Conservation (phyloP, 2,329 filamentous ascomycete genomes). For the Colletotrichum costaricense region DNA sequence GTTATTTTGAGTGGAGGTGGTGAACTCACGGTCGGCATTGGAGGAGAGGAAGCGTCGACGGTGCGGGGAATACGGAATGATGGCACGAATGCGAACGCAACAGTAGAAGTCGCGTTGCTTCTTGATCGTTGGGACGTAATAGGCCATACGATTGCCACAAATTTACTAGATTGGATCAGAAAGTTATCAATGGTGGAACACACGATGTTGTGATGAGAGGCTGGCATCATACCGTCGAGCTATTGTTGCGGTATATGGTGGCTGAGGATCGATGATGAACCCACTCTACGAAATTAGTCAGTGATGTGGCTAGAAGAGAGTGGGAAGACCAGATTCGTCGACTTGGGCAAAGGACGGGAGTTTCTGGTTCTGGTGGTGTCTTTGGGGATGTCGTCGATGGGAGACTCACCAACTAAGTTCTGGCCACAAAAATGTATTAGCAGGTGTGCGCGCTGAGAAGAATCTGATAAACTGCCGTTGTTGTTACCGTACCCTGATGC, state of each 20-base stretch:
- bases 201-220: not conserved
- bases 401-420: not conserved
- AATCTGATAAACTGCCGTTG: constrained; percentile 11
- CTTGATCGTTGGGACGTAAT: not conserved
- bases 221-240: not conserved
- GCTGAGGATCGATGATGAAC: not conserved
- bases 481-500: not conserved
- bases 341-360: not conserved
- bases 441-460: constrained; percentile 26
- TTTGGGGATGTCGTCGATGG: constrained; percentile 24
- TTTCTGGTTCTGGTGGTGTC: not conserved
- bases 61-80: not conserved
- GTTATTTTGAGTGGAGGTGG: not conserved
- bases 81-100: not conserved
- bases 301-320: not conserved
- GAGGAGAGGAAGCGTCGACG: not conserved
- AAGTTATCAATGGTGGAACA: not conserved
- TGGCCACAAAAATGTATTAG: constrained; percentile 18
- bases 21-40: not conserved
- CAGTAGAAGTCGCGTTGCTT: constrained; percentile 1
- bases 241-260: constrained; percentile 4
- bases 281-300: no score
- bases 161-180: not conserved
- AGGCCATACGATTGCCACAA: not conserved
- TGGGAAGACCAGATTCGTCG: not conserved